Base-by-base conservation (phyloP, 306 rosid genomes). In the Rubus idaeus region DNA sequence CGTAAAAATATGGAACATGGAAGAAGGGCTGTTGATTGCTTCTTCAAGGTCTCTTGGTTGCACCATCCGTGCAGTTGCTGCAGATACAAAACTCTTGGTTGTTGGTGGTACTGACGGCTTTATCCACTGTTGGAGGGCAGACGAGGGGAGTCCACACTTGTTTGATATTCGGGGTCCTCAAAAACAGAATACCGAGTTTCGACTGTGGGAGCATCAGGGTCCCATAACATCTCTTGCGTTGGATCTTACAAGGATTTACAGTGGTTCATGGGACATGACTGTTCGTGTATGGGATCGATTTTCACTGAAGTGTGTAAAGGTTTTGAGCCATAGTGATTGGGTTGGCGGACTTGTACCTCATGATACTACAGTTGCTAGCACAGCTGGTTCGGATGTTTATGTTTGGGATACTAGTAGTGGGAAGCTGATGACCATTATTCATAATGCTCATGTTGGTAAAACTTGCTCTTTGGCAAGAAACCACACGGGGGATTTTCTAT, bases 241-340 rank as follows among this genome's bases (percentile, higher is more conserved):
- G 82, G 97, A 95, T 87, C 80, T 90, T 50, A 82, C 93, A 3
- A 90, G 88, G 87, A 95, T 95, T 80, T 95, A 92, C 51, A 92
- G 98, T 73, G 97, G 98, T 78, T 95, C 98, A 2, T 95, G 98
- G 98, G 98, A 95, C 83, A 90, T 94, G 77, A 89, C 96, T 62
- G 96, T 90, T 82, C 90, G 97, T 61, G 78, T 95, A 1, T 95
- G 98, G 98, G 97, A 92, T 70, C 97, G 98, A 0, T 70, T 74
- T 70, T 83, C 92, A 5, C 83, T 87, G 74, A 82, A 88, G 78
- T 90, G 96, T 78, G 77, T 80, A 17, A 82, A 40, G 61, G 90
- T 95, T 74, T 75, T 92, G 85, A 85, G 96, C 89, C 98, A 95
- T 69, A 83, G 88, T 77, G 98, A 95, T 50, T 95, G 98, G 98